Percentiles rank a stretch among this genome's conserved stretches.
Conservation (phyloP, 2,329 filamentous ascomycete species). For the Talaromyces sp. region DNA sequence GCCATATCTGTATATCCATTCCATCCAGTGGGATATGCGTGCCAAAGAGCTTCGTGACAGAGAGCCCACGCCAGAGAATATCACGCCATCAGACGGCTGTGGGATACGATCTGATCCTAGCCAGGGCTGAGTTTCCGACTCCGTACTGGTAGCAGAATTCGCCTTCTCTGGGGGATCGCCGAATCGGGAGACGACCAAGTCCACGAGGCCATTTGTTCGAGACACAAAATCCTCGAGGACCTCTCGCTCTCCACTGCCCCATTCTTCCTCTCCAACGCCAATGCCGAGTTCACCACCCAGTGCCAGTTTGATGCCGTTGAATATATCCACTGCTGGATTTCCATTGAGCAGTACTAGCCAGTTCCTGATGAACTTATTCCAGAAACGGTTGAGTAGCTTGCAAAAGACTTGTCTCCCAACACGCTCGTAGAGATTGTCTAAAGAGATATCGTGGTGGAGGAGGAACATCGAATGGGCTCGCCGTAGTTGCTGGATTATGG, state of each 20-base stretch:
- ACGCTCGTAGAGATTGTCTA: conserved; percentile 64
- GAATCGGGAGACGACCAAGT: conserved; percentile 82
- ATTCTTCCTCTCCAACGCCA: conserved; percentile 91
- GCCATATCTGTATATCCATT: conserved; percentile 79
- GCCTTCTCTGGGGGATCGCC: conserved; percentile 49
- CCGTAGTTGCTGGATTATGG: conserved; percentile 74
- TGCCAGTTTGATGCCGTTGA: conserved; percentile 79
- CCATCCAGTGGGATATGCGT: conserved; percentile 77
- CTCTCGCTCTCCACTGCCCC: conserved; percentile 87
- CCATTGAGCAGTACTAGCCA: conserved; percentile 92
- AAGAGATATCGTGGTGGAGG: conserved; percentile 74
- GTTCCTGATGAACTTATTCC: conserved; percentile 60
- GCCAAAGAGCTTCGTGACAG: conserved; percentile 66
- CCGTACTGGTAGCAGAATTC: conserved; percentile 11
- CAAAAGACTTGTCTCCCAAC: conserved; percentile 65
- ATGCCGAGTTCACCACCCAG: conserved; percentile 87
- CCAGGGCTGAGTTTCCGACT: conserved; percentile 52
- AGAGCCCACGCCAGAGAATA: conserved; percentile 76
- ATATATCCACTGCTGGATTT: conserved; percentile 75
- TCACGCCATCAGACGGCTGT: conserved; percentile 69
- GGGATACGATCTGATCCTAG: conserved; percentile 66
- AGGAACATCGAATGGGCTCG: conserved; percentile 80
- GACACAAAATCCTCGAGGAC: conserved; percentile 83
- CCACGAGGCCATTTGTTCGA: conserved; percentile 76
- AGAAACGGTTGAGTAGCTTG: conserved; percentile 69